Base-by-base conservation (phyloP, 371 early-diverging fungal species). In the Lichtheimia ornata region DNA sequence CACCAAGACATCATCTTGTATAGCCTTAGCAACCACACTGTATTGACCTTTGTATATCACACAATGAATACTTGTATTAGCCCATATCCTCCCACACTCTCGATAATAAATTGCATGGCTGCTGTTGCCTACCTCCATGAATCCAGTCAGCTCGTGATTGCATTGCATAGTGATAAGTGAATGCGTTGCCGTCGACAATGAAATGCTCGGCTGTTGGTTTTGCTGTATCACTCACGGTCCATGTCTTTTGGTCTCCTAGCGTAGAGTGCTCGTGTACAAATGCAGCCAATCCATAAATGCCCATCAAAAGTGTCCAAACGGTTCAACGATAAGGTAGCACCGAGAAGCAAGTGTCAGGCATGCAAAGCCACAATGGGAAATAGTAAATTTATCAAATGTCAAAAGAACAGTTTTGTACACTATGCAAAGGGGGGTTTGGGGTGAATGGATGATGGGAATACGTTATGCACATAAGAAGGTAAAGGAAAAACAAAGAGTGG, bases 131-230 rank as follows among this genome's bases (percentile, higher is more conserved):
- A 66, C 81, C 82, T 50, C 86, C 86, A 67, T 81, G 77, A 15
- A 74, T 71, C 86, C 86, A 86, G 58, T 82, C 70, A 22, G 69
- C 65, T 49, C 71, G 62, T 11, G 77, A 66, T 56, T 67, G 24
- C 62, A 69, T 73, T n/a, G 82, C 84, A 42, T 74, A 72, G 58
- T 80, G 77, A 49, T 84, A 77, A 14, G 82, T 78, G 69, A 79
- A 86, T 3, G 86, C 86, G 59, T 84, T 84, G 53, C 86, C 86
- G 53, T 86, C 86, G 17, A 86, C 56, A 17, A 86, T 71, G 59
- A 84, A 82, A 18, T 64, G 63, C 40, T 72, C 70, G 2, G 44
- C 12, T 1, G 50, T 12, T n/a, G 54, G 30, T 27, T 27, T 47
- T 51, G 25, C 43, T 50, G 66, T 57, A 62, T 20, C 47, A 18